A percentile compares a stretch with the other conserved stretches of the same genome.
phyloP scores from a whole-genome alignment of 2,329 filamentous ascomycete species.

The Calonectria fujianensis region DNA sequence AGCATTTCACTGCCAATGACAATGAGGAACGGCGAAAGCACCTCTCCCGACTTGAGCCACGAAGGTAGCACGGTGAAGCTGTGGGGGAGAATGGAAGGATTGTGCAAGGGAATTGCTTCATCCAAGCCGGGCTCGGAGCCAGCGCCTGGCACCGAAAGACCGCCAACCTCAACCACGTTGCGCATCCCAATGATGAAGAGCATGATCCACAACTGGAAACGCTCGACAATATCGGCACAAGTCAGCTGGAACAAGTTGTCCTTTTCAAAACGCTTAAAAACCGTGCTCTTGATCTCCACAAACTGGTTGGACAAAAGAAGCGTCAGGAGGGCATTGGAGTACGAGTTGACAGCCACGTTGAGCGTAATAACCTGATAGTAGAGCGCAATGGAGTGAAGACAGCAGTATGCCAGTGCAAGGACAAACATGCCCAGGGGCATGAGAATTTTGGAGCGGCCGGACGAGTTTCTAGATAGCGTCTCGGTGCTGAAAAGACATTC shows the following conservation, averaged over 20 bases:
- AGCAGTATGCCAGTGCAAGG: constrained; percentile 90
- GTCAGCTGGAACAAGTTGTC: constrained; percentile 98
- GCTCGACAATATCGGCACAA: constrained; percentile 96
- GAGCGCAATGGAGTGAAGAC: constrained; percentile 88
- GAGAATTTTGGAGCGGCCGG: constrained; percentile 92
- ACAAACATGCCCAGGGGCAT: constrained; percentile 94
- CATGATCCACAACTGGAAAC: constrained; percentile 99
- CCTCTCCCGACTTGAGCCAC: constrained; percentile 85
- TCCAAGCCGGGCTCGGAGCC: constrained; percentile 69
- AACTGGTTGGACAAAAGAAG: constrained; percentile 98
- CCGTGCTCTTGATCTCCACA: constrained; percentile 98
- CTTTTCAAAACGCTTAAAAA: constrained; percentile 99
- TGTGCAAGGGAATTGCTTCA: constrained; percentile 75
- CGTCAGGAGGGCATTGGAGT: constrained; percentile 95
- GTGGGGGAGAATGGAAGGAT: constrained; percentile 86
- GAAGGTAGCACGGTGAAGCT: constrained; percentile 93
- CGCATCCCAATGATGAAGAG: constrained; percentile 95
- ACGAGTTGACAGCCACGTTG: constrained; percentile 98
- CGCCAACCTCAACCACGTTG: constrained; percentile 96
- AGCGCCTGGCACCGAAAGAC: constrained; percentile 79
- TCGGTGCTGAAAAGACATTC: constrained; percentile 97
- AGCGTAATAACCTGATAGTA: constrained; percentile 99
- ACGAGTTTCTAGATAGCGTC: constrained; percentile 89
- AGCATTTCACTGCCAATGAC: constrained; percentile 97
- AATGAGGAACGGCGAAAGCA: constrained; percentile 93